These are phyloP conservation scores for Catunica adiposa DNA, from an alignment of 2,329 filamentous ascomycete species.

Conservation along the genomic window DNA sequence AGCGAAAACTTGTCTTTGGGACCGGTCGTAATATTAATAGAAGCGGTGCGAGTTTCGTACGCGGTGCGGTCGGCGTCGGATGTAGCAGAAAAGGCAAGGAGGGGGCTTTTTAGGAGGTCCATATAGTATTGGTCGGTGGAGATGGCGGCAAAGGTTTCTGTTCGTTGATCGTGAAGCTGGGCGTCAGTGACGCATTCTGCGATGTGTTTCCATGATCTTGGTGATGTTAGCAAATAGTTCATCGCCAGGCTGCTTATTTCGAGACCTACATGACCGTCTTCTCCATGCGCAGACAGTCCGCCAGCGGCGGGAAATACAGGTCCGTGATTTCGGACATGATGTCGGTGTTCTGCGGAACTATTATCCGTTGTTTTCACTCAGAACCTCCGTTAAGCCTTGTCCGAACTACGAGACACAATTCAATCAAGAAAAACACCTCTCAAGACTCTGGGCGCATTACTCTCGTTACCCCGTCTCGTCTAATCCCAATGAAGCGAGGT, in stretches of 20 bases:
- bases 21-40: slow-evolving; percentile 63
- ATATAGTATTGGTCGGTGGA: slow-evolving; percentile 53
- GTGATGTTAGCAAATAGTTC: background rate
- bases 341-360: background rate
- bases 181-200: slow-evolving; percentile 39
- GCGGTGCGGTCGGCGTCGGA: slow-evolving; percentile 47
- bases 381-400: too few species aligned
- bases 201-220: slow-evolving; percentile 45
- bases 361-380: background rate
- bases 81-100: slow-evolving; percentile 47
- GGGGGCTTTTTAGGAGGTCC: slow-evolving; percentile 50
- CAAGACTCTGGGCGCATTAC: too few species aligned
- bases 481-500: too few species aligned
- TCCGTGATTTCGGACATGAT: background rate
- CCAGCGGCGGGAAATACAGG: slow-evolving; percentile 64
- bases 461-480: too few species aligned
- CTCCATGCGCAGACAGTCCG: slow-evolving; percentile 70
- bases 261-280: slow-evolving; percentile 57
- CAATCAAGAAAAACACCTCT: too few species aligned
- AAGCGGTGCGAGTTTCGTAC: slow-evolving; percentile 72
- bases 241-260: background rate
- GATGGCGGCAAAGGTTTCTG: slow-evolving; percentile 46
- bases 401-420: too few species aligned
- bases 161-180: slow-evolving; percentile 37
- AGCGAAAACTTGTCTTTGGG: slow-evolving; percentile 53